A percentile compares a stretch with the other conserved stretches of the same genome.
phyloP scores from a whole-genome alignment of 176 grass and related monocot genomes.

The Lolium rigidum region DNA sequence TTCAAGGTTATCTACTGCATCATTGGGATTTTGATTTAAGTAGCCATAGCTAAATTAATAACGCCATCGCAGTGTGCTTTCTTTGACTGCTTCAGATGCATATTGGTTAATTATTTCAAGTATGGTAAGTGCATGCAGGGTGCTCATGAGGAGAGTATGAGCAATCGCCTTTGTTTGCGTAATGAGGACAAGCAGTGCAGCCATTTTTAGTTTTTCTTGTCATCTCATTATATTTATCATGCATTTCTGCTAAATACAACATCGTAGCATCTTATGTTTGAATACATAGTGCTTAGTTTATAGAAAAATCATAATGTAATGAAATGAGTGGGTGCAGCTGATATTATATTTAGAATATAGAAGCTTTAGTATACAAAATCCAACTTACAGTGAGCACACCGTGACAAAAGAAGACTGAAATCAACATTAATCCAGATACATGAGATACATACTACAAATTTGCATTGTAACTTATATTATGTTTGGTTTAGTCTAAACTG shows the following conservation, averaged over 20 bases:
- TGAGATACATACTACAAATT: neutral
- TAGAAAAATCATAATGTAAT: neutral
- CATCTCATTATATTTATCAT: constrained; percentile 17
- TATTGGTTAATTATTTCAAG: constrained; percentile 29
- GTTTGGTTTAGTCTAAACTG: neutral
- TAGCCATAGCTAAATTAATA: constrained; percentile 20
- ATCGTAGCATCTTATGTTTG: neutral
- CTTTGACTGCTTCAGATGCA: constrained; percentile 15
- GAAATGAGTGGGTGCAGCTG: neutral
- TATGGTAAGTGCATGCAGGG: constrained; percentile 28
- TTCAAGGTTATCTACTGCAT: constrained; percentile 28
- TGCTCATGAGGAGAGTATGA: neutral
- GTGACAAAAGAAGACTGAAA: neutral
- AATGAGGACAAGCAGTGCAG: constrained; percentile 6
- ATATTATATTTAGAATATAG: neutral
- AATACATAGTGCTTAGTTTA: neutral
- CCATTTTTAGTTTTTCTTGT: constrained; percentile 7
- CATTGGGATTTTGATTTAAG: constrained; percentile 12
- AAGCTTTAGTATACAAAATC: neutral
- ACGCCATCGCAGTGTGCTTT: neutral
- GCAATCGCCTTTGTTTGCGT: neutral
- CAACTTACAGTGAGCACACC: neutral
- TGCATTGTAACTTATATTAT: neutral
- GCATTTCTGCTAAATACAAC: neutral
- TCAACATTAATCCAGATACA: neutral